phyloP scores from a whole-genome alignment of 257 asterid species.

The Nicotiana otophora region DNA sequence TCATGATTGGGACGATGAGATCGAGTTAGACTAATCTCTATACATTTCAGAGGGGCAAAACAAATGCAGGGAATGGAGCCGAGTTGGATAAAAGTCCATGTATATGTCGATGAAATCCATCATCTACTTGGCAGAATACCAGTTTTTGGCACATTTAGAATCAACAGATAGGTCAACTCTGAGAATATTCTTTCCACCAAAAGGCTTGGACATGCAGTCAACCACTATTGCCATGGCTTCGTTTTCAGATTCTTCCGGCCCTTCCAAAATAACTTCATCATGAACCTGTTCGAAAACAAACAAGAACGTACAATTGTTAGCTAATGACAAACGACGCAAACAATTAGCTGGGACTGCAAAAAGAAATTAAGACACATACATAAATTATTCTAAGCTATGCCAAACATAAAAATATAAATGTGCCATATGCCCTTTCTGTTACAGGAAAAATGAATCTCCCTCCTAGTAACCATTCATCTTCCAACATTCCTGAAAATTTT shows the following conservation, averaged over 20 bases:
- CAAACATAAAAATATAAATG: not conserved
- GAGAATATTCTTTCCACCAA: conserved; percentile 68
- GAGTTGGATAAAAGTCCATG: not conserved
- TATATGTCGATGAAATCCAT: not conserved
- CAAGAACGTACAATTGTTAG: not conserved
- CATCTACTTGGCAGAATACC: conserved; percentile 89
- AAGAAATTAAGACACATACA: not conserved
- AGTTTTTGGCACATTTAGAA: conserved; percentile 85
- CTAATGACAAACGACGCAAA: not conserved
- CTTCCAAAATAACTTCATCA: conserved; percentile 89
- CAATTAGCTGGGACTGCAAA: not conserved
- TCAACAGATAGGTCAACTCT: conserved; percentile 84
- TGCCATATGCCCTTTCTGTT: not conserved
- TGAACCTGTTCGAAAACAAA: conserved; percentile 53
- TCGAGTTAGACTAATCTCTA: not conserved
- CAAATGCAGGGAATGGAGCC: not conserved
- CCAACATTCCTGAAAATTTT: not conserved
- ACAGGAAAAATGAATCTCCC: not conserved
- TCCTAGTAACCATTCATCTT: not conserved
- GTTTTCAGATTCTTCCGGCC: conserved; percentile 80
- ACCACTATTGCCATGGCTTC: conserved; percentile 83
- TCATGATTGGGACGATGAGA: not conserved
- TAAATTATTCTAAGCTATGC: not conserved
- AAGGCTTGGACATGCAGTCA: conserved; percentile 85
- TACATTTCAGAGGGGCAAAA: not conserved